Conservation (phyloP, 1,139 yeast species). For the Zhuliangozyma blackwelliae region DNA sequence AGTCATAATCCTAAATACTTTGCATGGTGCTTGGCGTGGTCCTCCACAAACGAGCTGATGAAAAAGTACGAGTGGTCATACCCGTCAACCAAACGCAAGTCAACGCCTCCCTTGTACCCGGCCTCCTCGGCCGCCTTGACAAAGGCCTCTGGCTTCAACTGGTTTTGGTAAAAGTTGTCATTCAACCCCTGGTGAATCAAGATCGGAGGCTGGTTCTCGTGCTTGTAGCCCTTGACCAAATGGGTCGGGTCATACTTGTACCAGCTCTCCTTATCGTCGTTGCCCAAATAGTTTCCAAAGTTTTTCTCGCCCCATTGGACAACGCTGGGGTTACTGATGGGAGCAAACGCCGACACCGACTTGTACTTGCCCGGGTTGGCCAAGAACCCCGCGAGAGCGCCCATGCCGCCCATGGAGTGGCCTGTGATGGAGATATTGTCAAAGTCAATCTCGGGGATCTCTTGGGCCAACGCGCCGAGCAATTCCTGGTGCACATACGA, state of each 20-base stretch:
- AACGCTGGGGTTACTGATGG: constrained; percentile 73
- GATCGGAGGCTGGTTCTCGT: constrained; percentile 52
- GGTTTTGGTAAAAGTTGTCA: constrained; percentile 70
- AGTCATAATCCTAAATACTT: constrained; percentile 56
- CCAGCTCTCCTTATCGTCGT: constrained; percentile 55
- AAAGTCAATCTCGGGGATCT: constrained; percentile 53
- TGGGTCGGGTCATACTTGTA: constrained; percentile 74
- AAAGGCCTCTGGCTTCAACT: constrained; percentile 74
- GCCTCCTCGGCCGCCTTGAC: constrained; percentile 59
- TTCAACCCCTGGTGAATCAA: constrained; percentile 80
- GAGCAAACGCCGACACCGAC: constrained; percentile 89
- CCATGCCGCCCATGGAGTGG: constrained; percentile 98
- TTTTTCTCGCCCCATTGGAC: constrained; percentile 85
- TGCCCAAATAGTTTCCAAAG: constrained; percentile 73
- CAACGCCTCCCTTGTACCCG: constrained; percentile 56
- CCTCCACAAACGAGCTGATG: constrained; percentile 73
- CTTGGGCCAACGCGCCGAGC: constrained; percentile 42
- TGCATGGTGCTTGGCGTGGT: constrained; percentile 86
- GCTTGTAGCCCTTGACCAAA: constrained; percentile 53
- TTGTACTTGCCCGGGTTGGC: constrained; percentile 70
- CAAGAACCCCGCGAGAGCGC: constrained; percentile 78
- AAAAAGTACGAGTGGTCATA: constrained; percentile 92
- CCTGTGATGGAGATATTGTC: constrained; percentile 73
- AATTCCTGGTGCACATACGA: constrained; percentile 76
- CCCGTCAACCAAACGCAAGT: constrained; percentile 67